Evolutionary conservation across 2,329 filamentous ascomycete species (phyloP), one percentile per base, ranked within the genome.

Genomic region (Pezicula rhizophila): DNA sequence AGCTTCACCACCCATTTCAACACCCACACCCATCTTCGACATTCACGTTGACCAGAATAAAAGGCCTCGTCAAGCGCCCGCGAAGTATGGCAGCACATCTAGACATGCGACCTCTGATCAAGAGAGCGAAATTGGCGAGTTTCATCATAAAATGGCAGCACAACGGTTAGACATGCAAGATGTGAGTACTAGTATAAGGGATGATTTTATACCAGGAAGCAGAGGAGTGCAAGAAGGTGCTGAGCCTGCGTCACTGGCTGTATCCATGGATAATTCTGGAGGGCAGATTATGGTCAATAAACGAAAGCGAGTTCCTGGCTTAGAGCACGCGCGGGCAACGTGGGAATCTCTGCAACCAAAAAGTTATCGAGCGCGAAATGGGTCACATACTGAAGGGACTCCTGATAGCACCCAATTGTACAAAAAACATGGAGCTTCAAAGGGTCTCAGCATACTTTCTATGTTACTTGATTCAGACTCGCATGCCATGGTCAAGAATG

Each of bases 11-110:
- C 5, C 40, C 20, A 37, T 52, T 11, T 49, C 57, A 8, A 57
- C 62, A n/a, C 63, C 62, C 12, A 64, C 61, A 11, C 62, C 63
- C 8, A 34, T 55, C 28, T 52, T 41, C 25, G 45, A 54, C 2
- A 4, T 10, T 28, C 17, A 20, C n/a, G 33, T 18, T 17, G 34
- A 50, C 28, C 50, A 33, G 31, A 33, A 41, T 39, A 50, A 48
- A 41, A 49, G 43, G 10, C 34, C 43, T 35, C 44, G 34, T n/a
- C 42, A 47, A 23, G 20, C 39, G 34, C 48, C 45, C 41, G 26
- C 49, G 25, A 48, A 23, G n/a, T 28, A 31, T 23, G 23, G 23
- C 26, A 31, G 5, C 25, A 37, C 38, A 34, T 20, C 26, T 26
- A 26, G 17, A 8, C 7, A 46, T 31, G 8, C 28, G 28, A 3